phyloP scores from a whole-genome alignment of 768 basidiomycete genomes.

The Rhodosporidiobolus sp. region DNA sequence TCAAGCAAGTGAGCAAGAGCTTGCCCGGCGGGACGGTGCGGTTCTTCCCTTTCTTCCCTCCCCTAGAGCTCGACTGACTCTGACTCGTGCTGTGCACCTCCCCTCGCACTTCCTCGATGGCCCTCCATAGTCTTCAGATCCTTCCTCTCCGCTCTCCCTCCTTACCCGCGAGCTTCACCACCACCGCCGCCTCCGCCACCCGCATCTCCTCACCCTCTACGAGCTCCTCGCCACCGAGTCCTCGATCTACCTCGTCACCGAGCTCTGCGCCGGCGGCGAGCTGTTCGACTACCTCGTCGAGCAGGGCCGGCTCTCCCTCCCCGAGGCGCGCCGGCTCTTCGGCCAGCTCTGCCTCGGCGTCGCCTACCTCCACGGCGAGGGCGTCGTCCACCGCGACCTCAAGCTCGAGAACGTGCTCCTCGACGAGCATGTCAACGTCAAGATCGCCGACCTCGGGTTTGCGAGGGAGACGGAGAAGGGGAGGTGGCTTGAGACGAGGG shows the following conservation, averaged over 20 bases:
- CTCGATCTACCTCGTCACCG: slow-evolving; percentile 93
- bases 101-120: too few relatives aligned
- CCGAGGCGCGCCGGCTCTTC: slow-evolving; percentile 81
- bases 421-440: slow-evolving; percentile 65
- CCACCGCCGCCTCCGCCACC: slow-evolving; percentile 93
- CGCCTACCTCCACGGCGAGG: slow-evolving; percentile 84
- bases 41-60: neutral
- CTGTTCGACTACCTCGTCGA: slow-evolving; percentile 97
- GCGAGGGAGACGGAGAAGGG: slow-evolving; percentile 81
- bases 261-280: slow-evolving; percentile 94
- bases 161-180: slow-evolving; percentile 98
- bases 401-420: slow-evolving; percentile 96
- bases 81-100: too few relatives aligned
- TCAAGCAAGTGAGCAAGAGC: slow-evolving; percentile 96
- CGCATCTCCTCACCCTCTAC: slow-evolving; percentile 90
- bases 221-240: slow-evolving; percentile 97
- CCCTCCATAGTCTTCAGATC: slow-evolving; percentile 26
- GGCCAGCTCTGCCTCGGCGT: slow-evolving; percentile 94
- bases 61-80: neutral
- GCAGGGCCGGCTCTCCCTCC: slow-evolving; percentile 79
- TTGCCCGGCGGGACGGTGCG: slow-evolving; percentile 50
- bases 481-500: slow-evolving; percentile 84
- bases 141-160: slow-evolving; percentile 58
- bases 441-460: slow-evolving; percentile 99
- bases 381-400: slow-evolving; percentile 92